These are phyloP conservation scores for Eucalyptus pauciflora DNA, from an alignment of 345 rosid species.

Conservation along the genomic window DNA sequence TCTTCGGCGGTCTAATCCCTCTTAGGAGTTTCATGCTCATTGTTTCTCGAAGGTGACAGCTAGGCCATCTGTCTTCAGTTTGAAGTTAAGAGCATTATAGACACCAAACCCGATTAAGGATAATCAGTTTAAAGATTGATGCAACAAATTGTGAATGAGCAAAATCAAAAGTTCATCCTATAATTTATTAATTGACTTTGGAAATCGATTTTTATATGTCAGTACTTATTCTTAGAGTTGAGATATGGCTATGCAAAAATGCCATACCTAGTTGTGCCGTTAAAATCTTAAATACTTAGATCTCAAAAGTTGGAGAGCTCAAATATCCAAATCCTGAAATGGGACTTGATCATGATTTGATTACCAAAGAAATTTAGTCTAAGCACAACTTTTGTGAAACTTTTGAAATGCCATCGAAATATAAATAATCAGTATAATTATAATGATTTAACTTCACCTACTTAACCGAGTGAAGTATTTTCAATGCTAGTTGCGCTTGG, in stretches of 20 bases:
- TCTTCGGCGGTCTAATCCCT: background rate
- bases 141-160: background rate
- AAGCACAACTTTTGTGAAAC: background rate
- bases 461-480: background rate
- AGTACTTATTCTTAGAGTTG: background rate
- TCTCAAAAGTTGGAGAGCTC: background rate
- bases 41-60: background rate
- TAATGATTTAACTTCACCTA: background rate
- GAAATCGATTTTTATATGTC: background rate
- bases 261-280: background rate
- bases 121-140: background rate
- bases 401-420: background rate
- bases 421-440: background rate
- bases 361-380: background rate
- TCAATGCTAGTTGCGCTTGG: background rate
- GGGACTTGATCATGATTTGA: background rate
- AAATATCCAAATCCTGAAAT: background rate
- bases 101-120: background rate
- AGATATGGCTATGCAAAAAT: background rate
- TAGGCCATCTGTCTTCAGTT: background rate
- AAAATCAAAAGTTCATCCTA: background rate
- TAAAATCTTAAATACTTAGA: background rate
- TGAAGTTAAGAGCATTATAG: background rate
- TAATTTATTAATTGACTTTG: background rate
- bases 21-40: background rate